Evolutionary conservation across 2,329 filamentous ascomycete genomes (phyloP).

Genomic region (Coniochaeta sp.): DNA sequence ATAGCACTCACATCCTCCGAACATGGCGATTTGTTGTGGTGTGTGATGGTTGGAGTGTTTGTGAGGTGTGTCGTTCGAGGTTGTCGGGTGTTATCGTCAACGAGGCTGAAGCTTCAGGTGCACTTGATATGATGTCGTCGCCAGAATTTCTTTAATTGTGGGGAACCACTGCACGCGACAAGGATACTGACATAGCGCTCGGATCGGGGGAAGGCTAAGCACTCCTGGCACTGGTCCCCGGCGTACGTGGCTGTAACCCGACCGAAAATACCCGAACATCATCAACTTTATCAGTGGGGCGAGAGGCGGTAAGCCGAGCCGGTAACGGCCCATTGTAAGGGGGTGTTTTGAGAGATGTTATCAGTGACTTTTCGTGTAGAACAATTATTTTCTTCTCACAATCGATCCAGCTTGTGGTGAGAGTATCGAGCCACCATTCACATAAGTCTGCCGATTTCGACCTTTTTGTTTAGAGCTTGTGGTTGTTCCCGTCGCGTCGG

Average conservation of each 20-base stretch:
- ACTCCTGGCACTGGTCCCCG: background rate
- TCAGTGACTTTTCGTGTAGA: background rate
- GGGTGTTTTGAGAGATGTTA: background rate
- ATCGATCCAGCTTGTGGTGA: background rate
- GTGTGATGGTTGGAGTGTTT: background rate
- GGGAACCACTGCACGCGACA: background rate
- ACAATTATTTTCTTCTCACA: background rate
- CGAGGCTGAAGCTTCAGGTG: background rate
- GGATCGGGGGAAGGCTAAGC: background rate
- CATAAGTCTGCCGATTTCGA: no score
- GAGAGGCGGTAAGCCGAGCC: slow-evolving; percentile 1
- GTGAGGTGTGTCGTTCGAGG: background rate
- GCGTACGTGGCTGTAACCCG: background rate
- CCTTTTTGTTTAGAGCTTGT: background rate
- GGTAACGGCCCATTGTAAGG: background rate
- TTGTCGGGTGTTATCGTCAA: background rate
- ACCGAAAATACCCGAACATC: slow-evolving; percentile 1
- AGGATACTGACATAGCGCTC: background rate
- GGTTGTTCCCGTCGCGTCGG: background rate
- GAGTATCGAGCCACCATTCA: no score
- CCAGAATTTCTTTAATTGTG: background rate
- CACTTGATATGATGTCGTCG: background rate
- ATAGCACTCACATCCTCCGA: slow-evolving; percentile 1
- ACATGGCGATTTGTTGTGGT: background rate
- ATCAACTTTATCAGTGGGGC: background rate